phyloP scores from a whole-genome alignment of 2,329 filamentous ascomycete genomes.

The Fusarium setosum region DNA sequence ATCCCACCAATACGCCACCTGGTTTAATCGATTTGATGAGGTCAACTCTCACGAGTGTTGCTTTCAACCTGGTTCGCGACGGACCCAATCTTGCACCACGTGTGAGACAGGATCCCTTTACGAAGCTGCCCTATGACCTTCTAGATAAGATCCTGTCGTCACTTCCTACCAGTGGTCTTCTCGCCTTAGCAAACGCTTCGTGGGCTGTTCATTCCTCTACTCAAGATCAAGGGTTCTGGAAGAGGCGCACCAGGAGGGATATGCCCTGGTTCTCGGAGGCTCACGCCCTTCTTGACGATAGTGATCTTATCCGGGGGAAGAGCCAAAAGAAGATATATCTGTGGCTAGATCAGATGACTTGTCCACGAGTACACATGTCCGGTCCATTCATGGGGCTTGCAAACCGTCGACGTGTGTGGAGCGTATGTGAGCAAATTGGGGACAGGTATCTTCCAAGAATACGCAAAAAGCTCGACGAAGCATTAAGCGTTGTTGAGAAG shows the following conservation, averaged over 20 bases:
- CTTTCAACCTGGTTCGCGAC: not conserved
- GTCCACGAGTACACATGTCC: not conserved
- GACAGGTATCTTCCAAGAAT: not conserved
- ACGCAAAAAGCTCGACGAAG: not conserved
- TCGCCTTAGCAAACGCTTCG: not conserved
- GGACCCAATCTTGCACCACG: not conserved
- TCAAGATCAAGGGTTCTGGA: not conserved
- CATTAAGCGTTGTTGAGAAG: not conserved
- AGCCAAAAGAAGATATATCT: not conserved
- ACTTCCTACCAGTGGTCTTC: not conserved
- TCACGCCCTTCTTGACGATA: not conserved
- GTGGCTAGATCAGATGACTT: not conserved
- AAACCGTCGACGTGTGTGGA: constrained; percentile 6
- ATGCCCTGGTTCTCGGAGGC: constrained; percentile 10
- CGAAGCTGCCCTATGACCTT: not conserved
- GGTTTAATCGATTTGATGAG: not conserved
- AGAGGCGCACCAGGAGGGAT: not conserved
- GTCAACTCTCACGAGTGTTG: not conserved
- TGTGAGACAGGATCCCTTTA: not conserved
- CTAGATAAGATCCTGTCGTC: not conserved
- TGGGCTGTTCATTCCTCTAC: not conserved
- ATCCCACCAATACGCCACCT: not conserved
- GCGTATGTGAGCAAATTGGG: not conserved
- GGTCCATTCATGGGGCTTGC: constrained; percentile 1
- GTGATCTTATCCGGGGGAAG: too few relatives aligned